A percentile compares a stretch with the other conserved stretches of the same genome.
Conservation (phyloP, 75 land plant genomes). For the Pseudotsuga menziesii region DNA sequence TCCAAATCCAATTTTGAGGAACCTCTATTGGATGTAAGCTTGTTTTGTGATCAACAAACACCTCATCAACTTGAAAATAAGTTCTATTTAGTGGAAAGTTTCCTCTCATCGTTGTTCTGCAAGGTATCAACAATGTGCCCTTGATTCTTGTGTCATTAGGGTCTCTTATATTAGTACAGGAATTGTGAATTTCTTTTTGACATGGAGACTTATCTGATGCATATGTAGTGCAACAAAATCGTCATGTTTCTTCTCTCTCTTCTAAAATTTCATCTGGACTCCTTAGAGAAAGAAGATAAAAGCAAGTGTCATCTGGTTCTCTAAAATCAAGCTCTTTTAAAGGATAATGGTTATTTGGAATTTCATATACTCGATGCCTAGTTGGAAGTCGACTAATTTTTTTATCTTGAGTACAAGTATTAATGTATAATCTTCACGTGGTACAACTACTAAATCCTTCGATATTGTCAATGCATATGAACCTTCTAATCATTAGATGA, state of each 20-base stretch:
- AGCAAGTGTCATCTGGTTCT: too few relatives aligned
- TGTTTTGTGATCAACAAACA: constrained; percentile 73
- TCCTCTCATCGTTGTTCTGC: constrained; percentile 77
- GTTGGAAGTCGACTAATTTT: too few relatives aligned
- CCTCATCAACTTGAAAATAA: constrained; percentile 92
- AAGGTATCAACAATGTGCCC: constrained; percentile 76
- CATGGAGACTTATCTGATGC: constrained; percentile 18
- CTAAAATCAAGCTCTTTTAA: too few relatives aligned
- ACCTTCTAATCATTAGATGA: too few relatives aligned
- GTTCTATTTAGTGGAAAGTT: constrained; percentile 85
- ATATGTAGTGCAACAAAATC: constrained; percentile 12
- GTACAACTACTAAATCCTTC: too few relatives aligned
- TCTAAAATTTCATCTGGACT: constrained; percentile 58
- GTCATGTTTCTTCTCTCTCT: constrained; percentile 12
- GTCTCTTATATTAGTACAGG: constrained; percentile 16
- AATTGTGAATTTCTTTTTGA: constrained; percentile 23
- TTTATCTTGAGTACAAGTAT: too few relatives aligned
- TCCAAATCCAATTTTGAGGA: constrained; percentile 48
- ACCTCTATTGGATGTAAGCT: constrained; percentile 55
- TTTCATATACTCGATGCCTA: too few relatives aligned
- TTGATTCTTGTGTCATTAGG: constrained; percentile 20
- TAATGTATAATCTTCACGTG: too few relatives aligned
- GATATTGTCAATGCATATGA: too few relatives aligned
- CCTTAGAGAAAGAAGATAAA: constrained; percentile 73
- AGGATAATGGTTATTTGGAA: too few relatives aligned